Conservation (phyloP, 2,329 filamentous ascomycete genomes). For the Apiospora arundinis region DNA sequence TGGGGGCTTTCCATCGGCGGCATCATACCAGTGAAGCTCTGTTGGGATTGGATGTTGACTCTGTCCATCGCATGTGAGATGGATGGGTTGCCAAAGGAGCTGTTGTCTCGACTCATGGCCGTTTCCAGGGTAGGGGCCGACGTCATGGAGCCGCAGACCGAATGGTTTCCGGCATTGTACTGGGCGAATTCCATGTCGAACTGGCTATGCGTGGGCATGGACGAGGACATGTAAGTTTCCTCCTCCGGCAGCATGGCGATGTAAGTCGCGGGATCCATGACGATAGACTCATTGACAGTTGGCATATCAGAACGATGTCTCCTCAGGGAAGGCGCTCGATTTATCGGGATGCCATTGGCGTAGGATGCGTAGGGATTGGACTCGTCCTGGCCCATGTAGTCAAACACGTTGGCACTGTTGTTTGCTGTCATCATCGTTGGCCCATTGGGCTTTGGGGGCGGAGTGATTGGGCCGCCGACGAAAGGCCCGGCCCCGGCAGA, state of each 20-base stretch:
- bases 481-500: conserved; percentile 46
- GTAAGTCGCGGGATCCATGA: conserved; percentile 48
- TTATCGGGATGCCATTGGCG: conserved; percentile 34
- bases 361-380: conserved; percentile 32
- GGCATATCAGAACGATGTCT: conserved; percentile 38
- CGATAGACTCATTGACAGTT: conserved; percentile 44
- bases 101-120: conserved; percentile 42
- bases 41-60: conserved; percentile 42
- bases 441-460: conserved; percentile 35
- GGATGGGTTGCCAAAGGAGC: conserved; percentile 39
- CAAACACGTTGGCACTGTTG: conserved; percentile 31
- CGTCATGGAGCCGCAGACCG: conserved; percentile 45
- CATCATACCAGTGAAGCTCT: conserved; percentile 32
- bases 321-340: conserved; percentile 31
- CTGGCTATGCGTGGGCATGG: not conserved
- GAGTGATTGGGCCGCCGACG: conserved; percentile 43
- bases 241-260: conserved; percentile 37
- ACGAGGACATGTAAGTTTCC: not conserved
- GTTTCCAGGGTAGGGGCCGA: conserved; percentile 41
- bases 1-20: conserved; percentile 33
- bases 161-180: conserved; percentile 35
- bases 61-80: conserved; percentile 39
- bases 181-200: conserved; percentile 31
- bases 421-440: conserved; percentile 20
- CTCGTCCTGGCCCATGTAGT: conserved; percentile 42